phyloP scores from a whole-genome alignment of 371 early-diverging fungal species.

The Nosema muscidifuracis region DNA sequence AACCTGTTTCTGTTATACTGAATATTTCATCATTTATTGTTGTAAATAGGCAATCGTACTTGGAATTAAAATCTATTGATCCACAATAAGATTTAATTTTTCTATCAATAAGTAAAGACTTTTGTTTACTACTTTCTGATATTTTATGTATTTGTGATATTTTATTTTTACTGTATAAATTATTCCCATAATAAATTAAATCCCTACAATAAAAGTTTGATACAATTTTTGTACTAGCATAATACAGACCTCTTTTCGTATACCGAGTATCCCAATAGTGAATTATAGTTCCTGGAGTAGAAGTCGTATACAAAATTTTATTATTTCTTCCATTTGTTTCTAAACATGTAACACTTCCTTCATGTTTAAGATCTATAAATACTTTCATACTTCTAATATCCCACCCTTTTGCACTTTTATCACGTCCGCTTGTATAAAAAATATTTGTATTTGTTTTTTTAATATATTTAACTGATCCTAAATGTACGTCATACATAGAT shows the following conservation, averaged over 20 bases:
- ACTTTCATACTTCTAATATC: background rate
- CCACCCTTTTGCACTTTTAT: background rate
- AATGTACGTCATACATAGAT: background rate
- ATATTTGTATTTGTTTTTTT: background rate
- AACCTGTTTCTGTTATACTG: background rate
- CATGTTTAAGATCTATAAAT: background rate
- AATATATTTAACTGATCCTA: background rate
- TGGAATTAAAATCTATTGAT: background rate
- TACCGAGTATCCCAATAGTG: slow-evolving; percentile 21
- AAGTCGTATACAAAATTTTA: slow-evolving; percentile 17
- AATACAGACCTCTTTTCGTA: slow-evolving; percentile 13
- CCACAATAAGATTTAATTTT: background rate
- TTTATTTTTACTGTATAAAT: background rate
- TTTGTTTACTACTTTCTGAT: background rate
- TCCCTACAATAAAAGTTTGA: background rate
- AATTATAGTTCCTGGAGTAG: slow-evolving; percentile 16
- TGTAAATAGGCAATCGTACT: background rate
- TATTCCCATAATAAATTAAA: background rate
- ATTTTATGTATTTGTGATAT: slow-evolving; percentile 5
- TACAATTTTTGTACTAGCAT: background rate
- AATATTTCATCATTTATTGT: background rate
- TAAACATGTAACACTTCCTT: background rate
- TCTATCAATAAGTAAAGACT: background rate
- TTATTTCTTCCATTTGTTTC: background rate
- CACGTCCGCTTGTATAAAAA: background rate